Base-by-base conservation (phyloP, 2,329 filamentous ascomycete species). In the Pleochaeta shiraiana region DNA sequence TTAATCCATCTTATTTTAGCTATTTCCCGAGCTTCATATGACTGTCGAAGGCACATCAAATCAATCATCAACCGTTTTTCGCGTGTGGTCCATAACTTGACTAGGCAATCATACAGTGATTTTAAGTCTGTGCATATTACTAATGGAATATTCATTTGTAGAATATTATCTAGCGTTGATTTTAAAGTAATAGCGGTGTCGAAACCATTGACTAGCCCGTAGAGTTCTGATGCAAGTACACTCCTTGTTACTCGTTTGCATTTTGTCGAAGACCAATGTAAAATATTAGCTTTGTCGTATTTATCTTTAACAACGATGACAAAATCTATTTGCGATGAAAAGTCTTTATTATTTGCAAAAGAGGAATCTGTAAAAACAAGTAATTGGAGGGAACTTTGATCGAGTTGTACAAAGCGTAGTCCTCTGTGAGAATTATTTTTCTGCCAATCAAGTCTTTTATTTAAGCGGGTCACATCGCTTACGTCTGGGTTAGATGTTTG, bases 21-120 rank as follows among this genome's bases (percentile, higher is more conserved):
- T 24, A 63, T 63, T 26, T 63, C 43, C n/a, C 61, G 28, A 6
- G 14, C 30, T 37, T 63, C 61, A 24, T 63, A 63, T n/a, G 39
- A 33, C 26, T 63, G 39, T 14, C 61, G 37, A 24, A 63, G 37
- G 14, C 21, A 26, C 39, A 50, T 28, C 28, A 63, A 9, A 34
- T 63, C 37, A 24, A 63, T 31, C 39, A 62, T 24, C 12, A 26
- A 28, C 19, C 21, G 16, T 62, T 43, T 62, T 31, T 62, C 59
- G 9, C 21, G 34, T 26, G 59, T 62, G 5, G 59, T 62, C 9
- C 59, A 12, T 62, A 43, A 24, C 26, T 62, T 62, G 11, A 62
- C 59, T 24, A 39, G 33, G 34, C 7, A 62, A 16, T 62, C 31
- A 62, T 62, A 62, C 19, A 62, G 14, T 3, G 33, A 39, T 12